Base-by-base conservation (phyloP, 2,329 filamentous ascomycete genomes). In the Fusarium paranaense region DNA sequence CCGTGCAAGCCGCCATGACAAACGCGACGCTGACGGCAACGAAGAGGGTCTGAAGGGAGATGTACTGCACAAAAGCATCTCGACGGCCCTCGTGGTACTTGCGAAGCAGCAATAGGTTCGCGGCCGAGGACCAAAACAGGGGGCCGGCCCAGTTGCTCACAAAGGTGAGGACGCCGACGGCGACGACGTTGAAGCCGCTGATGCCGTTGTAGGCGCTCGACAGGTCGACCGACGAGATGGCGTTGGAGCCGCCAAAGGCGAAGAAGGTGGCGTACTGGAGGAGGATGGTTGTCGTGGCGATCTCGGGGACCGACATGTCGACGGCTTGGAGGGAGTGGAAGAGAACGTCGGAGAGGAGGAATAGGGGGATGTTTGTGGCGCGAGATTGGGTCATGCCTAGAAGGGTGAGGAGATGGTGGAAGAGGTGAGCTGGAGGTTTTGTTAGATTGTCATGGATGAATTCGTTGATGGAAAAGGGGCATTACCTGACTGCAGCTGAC, bases 161-260 rank as follows among this genome's bases (percentile, higher is more conserved):
- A 79, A 98, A 98, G 3, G 95, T 95, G 61, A 99, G 86, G 5
- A 94, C 71, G 1, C 95, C 97, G 18, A 99, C 97, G 18, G 91
- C 88, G n/a, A 91, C 72, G 71, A 97, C 87, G 79, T 94, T 95
- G 86, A 97, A 99, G 65, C 88, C 90, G 59, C 88, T 89, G 40
- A 99, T 88, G 71, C 97, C 97, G 78, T 99, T 99, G 84, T 99
- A 99, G 0, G 95, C 95, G 80, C 93, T 97, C 7, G 95, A 97
- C 22, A 99, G 89, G 80, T 98, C 95, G 77, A 99, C 91, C n/a
- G 94, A 96, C 14, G 95, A 97, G 75, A 99, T 98, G 45, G 97
- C 93, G 81, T 99, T 99, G 56, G 94, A 94, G 80, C 95, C 95
- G 27, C 95, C 97, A 72, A 95, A 91, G 33, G 94, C 93, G 81